Base-by-base conservation (phyloP, 2,329 filamentous ascomycete species). In the Aureobasidium melanogenum region DNA sequence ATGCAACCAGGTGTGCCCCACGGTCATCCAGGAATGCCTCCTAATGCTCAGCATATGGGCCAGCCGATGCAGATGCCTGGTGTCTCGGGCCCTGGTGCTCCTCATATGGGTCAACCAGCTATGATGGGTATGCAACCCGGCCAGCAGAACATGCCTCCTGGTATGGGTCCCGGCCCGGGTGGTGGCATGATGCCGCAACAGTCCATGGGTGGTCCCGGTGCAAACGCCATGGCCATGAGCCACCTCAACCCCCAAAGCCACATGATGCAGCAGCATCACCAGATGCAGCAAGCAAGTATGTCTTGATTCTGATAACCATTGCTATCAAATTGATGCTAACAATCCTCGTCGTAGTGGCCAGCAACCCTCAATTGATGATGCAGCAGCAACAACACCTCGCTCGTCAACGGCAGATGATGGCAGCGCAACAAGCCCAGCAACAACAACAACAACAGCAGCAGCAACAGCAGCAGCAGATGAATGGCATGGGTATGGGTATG, bases 41-140 rank as follows among this genome's bases (percentile, higher is more conserved):
- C 88, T 56, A 88, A 87, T 67, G 85, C 84, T 58, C 86, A 88
- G 70, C 85, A 84, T 66, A 87, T 88, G 73, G 81, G 79, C 58
- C 86, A 87, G 65, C 84, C 83, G 67, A 88, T 88, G 72, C 87
- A 89, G 73, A 83, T 86, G 74, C 88, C 89, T 77, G 85, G 83
- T 64, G 88, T 88, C 30, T 88, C 88, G 62, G 87, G 84, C 38
- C 87, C 88, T 22, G 85, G 84, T 66, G 84, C 82, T 64, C 82
- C 83, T 54, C 87, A 89, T 71, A 86, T 89, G 66, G 89, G 85
- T 71, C 86, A 88, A 68, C 81, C 80, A 30, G 82, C 85, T 61
- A 83, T 91, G 80, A 90, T 92, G 87, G 86, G 83, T 62, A 89
- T 92, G 84, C 87, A 88, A 65, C 87, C 86, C 32, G 84, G 87